Evolutionary conservation across 306 rosid genomes (phyloP), one percentile per base, ranked within the genome.

Genomic region (Calophaca sinica): DNA sequence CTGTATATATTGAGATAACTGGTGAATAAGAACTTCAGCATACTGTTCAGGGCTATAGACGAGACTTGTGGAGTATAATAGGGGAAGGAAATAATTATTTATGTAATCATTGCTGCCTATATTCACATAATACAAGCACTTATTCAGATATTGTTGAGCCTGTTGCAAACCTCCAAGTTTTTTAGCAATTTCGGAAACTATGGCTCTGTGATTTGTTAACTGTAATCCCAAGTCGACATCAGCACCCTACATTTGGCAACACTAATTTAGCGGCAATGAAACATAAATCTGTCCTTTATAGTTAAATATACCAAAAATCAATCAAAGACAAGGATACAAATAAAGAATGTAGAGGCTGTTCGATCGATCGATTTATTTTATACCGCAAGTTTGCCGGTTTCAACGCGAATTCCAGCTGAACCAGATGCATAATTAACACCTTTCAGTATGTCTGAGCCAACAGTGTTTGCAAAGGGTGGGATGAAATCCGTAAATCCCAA

Each of bases 31-130:
- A 77, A 51, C 33, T 0, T 13, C 4, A 14, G 86, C 79, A 75
- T 44, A 89, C 13, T 82, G 76, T 7, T 62, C 10, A 5, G 46
- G 79, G 29, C 9, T 82, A 52, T 74, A 87, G 2, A 3, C 0
- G 29, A 1, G 5, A 15, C 85, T 76, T 4, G 89, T 41, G 0
- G 50, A 14, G 67, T 79, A 87, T 3, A 15, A 15, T 9, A 13
- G 2, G 13, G 90, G 90, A 68, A 70, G 7, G 78, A 75, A 89
- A 63, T 85, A 89, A 68, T 87, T 89, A 75, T 66, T 79, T 8
- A 86, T 7, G 70, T 75, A 89, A 66, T 87, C 94, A 3, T 87
- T 89, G 50, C 33, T 80, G 1, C 94, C 91, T 7, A 87, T 77
- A 5, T 28, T 77, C 9, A 89, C 73, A 6, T 72, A 78, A 70